Evolutionary conservation across 768 basidiomycete species (phyloP).

Genomic region (Pleurotus salmoneostramineus): DNA sequence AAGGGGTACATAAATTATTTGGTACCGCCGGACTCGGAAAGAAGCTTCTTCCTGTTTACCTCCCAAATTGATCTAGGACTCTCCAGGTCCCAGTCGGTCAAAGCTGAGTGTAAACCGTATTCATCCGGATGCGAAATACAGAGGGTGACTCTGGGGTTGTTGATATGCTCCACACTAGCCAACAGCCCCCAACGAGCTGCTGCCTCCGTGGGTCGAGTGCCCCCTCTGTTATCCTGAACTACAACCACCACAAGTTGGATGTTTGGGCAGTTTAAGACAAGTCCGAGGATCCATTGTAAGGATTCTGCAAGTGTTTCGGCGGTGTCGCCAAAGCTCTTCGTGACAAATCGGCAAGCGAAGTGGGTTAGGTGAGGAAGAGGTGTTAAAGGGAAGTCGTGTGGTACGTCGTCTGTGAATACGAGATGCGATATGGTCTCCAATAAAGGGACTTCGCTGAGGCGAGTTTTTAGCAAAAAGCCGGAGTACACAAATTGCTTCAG

Average conservation of each 20-base stretch:
- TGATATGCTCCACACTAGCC: background rate
- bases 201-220: background rate
- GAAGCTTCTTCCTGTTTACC: background rate
- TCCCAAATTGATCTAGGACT: background rate
- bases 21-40: background rate
- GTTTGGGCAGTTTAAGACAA: background rate
- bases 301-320: background rate
- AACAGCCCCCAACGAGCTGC: background rate
- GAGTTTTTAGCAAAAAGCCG: background rate
- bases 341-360: background rate
- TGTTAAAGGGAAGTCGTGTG: background rate
- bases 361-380: background rate
- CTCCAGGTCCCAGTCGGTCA: background rate
- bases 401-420: background rate
- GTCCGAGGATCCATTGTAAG: background rate
- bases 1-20: background rate
- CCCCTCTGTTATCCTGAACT: background rate
- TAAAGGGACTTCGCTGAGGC: background rate
- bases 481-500: background rate
- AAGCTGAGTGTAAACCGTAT: background rate
- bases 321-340: background rate
- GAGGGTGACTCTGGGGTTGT: background rate
- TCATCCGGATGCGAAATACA: background rate
- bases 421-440: background rate
- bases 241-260: background rate